Percentiles rank a stretch among this genome's conserved stretches.
phyloP scores from a whole-genome alignment of 306 rosid species.

The Purshia tridentata region DNA sequence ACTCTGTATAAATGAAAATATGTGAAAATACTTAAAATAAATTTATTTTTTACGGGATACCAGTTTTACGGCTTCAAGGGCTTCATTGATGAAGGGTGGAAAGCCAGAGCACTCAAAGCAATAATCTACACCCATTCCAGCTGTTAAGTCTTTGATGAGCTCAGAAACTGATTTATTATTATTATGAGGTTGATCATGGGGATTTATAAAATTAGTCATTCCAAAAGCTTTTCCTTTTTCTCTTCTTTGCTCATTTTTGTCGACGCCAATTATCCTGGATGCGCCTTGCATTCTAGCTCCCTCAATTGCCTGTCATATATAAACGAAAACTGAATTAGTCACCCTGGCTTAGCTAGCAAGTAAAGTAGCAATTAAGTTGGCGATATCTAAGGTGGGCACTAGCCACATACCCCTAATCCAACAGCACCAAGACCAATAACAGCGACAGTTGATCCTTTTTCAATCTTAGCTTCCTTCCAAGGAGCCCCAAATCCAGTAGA shows the following conservation, averaged over 20 bases:
- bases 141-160: slow-evolving; percentile 37
- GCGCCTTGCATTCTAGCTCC: slow-evolving; percentile 49
- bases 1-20: too few relatives aligned
- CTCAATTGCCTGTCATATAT: slow-evolving; percentile 9
- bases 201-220: slow-evolving; percentile 47
- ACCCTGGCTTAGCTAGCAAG: too few relatives aligned
- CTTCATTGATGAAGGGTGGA: slow-evolving; percentile 33
- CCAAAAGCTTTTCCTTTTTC: slow-evolving; percentile 48
- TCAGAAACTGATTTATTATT: slow-evolving; percentile 32
- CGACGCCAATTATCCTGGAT: slow-evolving; percentile 47
- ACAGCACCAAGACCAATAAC: slow-evolving; percentile 44
- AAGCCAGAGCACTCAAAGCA: slow-evolving; percentile 54
- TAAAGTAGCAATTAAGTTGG: too few relatives aligned
- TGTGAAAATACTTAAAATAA: too few relatives aligned
- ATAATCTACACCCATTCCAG: slow-evolving; percentile 63
- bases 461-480: slow-evolving; percentile 35
- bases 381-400: background rate
- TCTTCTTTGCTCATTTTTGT: slow-evolving; percentile 41
- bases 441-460: slow-evolving; percentile 32
- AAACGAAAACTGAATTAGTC: too few relatives aligned
- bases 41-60: too few relatives aligned
- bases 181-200: background rate
- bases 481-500: slow-evolving; percentile 40
- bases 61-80: slow-evolving; percentile 50
- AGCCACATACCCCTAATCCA: slow-evolving; percentile 44